Conservation (phyloP, 352 stramenopile genomes). For the Phytophthora nicotianae region DNA sequence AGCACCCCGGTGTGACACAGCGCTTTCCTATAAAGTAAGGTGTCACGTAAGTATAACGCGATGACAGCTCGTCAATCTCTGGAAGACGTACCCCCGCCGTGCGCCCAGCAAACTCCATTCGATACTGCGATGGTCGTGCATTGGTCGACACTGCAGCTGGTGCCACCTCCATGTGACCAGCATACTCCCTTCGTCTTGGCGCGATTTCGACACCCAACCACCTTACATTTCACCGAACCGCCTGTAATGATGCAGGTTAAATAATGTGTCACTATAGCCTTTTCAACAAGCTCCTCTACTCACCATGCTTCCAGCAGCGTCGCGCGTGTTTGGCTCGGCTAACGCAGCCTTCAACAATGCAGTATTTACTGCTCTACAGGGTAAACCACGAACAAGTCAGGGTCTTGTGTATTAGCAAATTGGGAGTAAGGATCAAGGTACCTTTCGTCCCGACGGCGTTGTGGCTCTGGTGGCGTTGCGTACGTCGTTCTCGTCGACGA, state of each 20-base stretch:
- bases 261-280: not conserved
- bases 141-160: slow-evolving; percentile 37
- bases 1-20: slow-evolving; percentile 38
- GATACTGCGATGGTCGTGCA: slow-evolving; percentile 57
- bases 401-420: not conserved
- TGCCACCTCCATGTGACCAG: slow-evolving; percentile 66
- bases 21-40: slow-evolving; percentile 42
- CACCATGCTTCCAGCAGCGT: slow-evolving; percentile 58
- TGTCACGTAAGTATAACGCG: not conserved
- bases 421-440: slow-evolving; percentile 1
- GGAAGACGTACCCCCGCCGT: slow-evolving; percentile 62
- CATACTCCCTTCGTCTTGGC: slow-evolving; percentile 65
- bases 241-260: slow-evolving; percentile 3
- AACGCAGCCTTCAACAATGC: slow-evolving; percentile 48
- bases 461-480: slow-evolving; percentile 11
- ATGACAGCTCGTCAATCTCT: not conserved
- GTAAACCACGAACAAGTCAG: not conserved
- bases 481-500: slow-evolving; percentile 15
- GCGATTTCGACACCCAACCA: slow-evolving; percentile 50
- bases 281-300: slow-evolving; percentile 3
- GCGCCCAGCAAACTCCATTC: slow-evolving; percentile 67
- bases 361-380: slow-evolving; percentile 53
- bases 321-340: slow-evolving; percentile 56
- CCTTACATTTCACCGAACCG: slow-evolving; percentile 62
- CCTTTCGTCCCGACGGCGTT: slow-evolving; percentile 20